Base-by-base conservation (phyloP, 2,329 filamentous ascomycete species). In the Colletotrichum tabaci region DNA sequence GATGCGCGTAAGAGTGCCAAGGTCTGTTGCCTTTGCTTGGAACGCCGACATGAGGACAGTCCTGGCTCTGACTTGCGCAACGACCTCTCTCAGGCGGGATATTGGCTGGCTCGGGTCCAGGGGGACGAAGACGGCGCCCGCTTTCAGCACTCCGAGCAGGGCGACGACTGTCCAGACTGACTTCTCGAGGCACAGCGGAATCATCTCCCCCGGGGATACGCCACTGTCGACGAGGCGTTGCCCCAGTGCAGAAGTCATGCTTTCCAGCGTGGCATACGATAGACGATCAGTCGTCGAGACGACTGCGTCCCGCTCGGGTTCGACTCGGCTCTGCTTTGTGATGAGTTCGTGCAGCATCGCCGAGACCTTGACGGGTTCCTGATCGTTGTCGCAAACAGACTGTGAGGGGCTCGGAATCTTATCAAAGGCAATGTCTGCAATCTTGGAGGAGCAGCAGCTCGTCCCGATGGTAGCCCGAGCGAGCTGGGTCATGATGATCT, bases 151-250 rank as follows among this genome's bases (percentile, higher is more conserved):
- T n/a, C 21, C 71, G 3, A 73, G 40, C 56, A 73, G 63, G 3
- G 71, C 42, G 9, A 71, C 53, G 10, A 71, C 57, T 16, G 61
- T 49, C 67, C 67, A 71, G 6, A 73, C 38, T 1, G 67, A 71
- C 58, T 73, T 73, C 13, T 73, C 67, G 13, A 73, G 71, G 15
- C 61, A 72, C 3, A 72, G 9, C 2, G 67, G 53, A 3, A 73
- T 26, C 9, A 58, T 49, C 0, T 44, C 52, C 1, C 52, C 52
- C 4, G 44, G 13, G 4, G 8, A 12, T 3, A 60, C n/a, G 13
- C 67, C 71, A 0, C 18, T 12, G 2, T 44, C 9, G 6, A 7
- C 35, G 3, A 73, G 56, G 12, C 63, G 61, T 0, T 1, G 6
- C 3, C 57, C 61, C 5, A 73, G 57, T 2, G 56, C 42, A 12